phyloP scores from a whole-genome alignment of 2,329 filamentous ascomycete genomes.

The Diaporthe amygdali region DNA sequence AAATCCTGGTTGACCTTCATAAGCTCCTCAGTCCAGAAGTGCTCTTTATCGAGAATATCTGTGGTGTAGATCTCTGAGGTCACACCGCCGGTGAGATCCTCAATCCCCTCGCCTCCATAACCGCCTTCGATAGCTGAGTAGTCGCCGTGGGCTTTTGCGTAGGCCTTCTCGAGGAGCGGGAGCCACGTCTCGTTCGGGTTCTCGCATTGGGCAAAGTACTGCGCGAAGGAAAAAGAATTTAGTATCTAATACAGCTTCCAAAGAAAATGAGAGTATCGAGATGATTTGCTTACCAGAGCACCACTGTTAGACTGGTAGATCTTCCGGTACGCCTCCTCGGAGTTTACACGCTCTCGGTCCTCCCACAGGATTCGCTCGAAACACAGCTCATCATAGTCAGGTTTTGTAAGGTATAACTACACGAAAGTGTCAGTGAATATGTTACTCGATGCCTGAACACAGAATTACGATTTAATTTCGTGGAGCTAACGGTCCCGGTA shows the following conservation, averaged over 20 bases:
- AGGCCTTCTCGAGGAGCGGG: slow-evolving; percentile 74
- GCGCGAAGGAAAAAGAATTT: neutral
- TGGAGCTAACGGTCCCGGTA: neutral
- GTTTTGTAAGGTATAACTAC: slow-evolving; percentile 58
- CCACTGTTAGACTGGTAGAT: slow-evolving; percentile 71
- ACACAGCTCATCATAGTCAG: slow-evolving; percentile 65
- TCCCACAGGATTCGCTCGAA: slow-evolving; percentile 52
- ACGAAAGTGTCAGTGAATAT: neutral
- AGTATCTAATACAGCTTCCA: neutral
- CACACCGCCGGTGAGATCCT: slow-evolving; percentile 70
- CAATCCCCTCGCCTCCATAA: slow-evolving; percentile 52
- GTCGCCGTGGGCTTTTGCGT: slow-evolving; percentile 77
- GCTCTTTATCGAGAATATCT: slow-evolving; percentile 78
- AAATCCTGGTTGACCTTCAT: slow-evolving; percentile 83
- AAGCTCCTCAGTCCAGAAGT: slow-evolving; percentile 84
- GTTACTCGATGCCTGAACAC: neutral
- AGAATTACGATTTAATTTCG: no score
- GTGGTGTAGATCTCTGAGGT: slow-evolving; percentile 71
- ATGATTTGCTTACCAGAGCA: slow-evolving; percentile 48
- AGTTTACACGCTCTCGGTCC: slow-evolving; percentile 53
- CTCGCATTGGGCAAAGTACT: slow-evolving; percentile 72
- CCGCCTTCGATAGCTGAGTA: slow-evolving; percentile 76
- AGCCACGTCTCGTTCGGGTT: slow-evolving; percentile 76
- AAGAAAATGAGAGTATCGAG: neutral
- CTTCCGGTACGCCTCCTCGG: slow-evolving; percentile 64